A percentile compares a stretch with the other conserved stretches of the same genome.
These are phyloP conservation scores for Albugo laibachii DNA, from an alignment of 352 stramenopile genomes.

Conservation along the genomic window DNA sequence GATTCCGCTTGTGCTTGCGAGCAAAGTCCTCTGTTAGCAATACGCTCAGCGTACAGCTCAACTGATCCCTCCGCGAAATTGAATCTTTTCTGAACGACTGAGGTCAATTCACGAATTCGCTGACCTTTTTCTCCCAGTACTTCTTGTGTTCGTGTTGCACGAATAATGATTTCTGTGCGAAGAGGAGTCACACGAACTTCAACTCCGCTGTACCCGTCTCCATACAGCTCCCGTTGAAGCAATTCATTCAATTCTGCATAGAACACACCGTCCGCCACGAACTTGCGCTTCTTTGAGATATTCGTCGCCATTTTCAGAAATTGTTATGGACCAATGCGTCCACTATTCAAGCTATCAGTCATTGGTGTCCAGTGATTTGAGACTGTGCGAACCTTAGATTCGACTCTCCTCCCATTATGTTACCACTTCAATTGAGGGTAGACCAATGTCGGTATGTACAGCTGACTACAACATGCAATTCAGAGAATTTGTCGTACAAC, in stretches of 20 bases:
- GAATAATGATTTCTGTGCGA: constrained; percentile 99
- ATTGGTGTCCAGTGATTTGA: background rate
- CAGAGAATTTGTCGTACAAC: no score
- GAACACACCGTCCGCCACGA: constrained; percentile 99
- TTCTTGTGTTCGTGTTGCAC: constrained; percentile 96
- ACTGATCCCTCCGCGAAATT: constrained; percentile 89
- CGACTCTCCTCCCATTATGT: no score
- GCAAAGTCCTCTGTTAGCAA: constrained; percentile 96
- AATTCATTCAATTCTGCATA: constrained; percentile 99
- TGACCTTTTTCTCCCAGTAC: constrained; percentile 99
- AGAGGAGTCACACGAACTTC: constrained; percentile 98
- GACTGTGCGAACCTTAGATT: no score
- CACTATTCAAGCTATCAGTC: background rate
- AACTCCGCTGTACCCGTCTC: constrained; percentile 96
- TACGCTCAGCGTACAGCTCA: constrained; percentile 97
- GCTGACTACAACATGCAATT: no score
- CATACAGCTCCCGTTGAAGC: constrained; percentile 92
- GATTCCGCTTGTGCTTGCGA: constrained; percentile 97
- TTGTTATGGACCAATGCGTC: background rate
- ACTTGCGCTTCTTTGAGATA: constrained; percentile 99
- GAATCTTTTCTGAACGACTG: constrained; percentile 98
- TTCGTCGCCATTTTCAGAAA: constrained; percentile 57
- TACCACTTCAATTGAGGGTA: no score
- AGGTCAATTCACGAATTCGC: constrained; percentile 97
- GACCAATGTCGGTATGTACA: no score